These are phyloP conservation scores for Yarrowia keelungensis DNA, from an alignment of 805 yeast genomes.

Conservation along the genomic window DNA sequence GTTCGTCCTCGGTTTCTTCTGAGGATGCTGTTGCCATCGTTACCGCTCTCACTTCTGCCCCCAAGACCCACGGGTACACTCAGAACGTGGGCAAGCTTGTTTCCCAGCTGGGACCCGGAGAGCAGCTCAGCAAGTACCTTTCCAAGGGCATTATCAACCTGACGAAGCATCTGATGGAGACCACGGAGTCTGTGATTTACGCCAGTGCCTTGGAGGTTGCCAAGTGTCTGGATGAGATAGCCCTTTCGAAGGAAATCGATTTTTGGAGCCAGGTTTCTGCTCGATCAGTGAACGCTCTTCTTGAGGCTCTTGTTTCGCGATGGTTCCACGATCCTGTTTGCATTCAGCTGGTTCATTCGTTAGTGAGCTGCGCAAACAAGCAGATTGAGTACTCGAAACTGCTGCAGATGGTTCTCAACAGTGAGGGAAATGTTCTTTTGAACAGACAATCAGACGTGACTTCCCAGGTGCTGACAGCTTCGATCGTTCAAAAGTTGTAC, in stretches of 20 bases:
- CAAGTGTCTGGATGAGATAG: slow-evolving; percentile 17
- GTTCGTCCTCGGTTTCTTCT: not conserved
- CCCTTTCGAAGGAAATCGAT: slow-evolving; percentile 1
- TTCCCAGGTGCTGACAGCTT: slow-evolving; percentile 53
- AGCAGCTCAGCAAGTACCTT: slow-evolving; percentile 7
- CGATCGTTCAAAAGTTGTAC: slow-evolving; percentile 61
- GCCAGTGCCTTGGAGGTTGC: slow-evolving; percentile 4
- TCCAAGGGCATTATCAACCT: slow-evolving; percentile 33
- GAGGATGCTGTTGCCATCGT: not conserved
- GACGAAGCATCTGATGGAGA: slow-evolving; percentile 37
- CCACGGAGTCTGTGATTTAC: not conserved
- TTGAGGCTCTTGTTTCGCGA: slow-evolving; percentile 47
- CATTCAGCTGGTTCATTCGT: slow-evolving; percentile 56
- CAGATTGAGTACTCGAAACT: slow-evolving; percentile 56
- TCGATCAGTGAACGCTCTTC: slow-evolving; percentile 46
- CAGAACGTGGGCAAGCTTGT: slow-evolving; percentile 18
- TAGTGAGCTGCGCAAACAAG: slow-evolving; percentile 53
- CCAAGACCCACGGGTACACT: slow-evolving; percentile 31
- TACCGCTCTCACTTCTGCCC: slow-evolving; percentile 7
- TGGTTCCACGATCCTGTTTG: slow-evolving; percentile 57
- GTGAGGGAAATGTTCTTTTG: slow-evolving; percentile 48
- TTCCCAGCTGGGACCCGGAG: not conserved
- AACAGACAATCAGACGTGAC: slow-evolving; percentile 43
- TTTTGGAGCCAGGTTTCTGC: slow-evolving; percentile 43
- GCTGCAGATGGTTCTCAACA: slow-evolving; percentile 69